These are phyloP conservation scores for Nemania sp. DNA, from an alignment of 2,329 filamentous ascomycete species.

Conservation along the genomic window DNA sequence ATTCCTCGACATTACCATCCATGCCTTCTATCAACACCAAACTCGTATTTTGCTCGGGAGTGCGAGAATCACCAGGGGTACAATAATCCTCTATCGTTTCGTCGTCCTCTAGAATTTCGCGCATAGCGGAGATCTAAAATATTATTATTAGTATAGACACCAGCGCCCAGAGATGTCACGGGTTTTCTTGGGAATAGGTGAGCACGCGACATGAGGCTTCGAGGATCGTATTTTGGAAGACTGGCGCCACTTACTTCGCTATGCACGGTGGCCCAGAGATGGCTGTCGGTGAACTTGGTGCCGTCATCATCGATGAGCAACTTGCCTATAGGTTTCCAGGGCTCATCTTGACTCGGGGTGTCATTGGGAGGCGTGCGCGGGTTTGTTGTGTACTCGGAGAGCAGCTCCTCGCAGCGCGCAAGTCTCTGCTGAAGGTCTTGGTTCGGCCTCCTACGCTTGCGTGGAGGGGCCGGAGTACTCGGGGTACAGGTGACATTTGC, in stretches of 20 bases:
- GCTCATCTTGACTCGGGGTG: constrained; percentile 49
- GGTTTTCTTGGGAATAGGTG: background rate
- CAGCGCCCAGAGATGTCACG: background rate
- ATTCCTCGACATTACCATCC: constrained; percentile 57
- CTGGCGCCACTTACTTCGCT: constrained; percentile 62
- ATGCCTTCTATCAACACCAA: constrained; percentile 61
- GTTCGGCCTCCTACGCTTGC: constrained; percentile 69
- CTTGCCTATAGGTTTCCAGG: constrained; percentile 63
- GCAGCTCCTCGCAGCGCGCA: constrained; percentile 68
- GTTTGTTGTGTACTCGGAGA: constrained; percentile 66
- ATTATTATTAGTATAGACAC: background rate
- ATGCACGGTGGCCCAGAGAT: constrained; percentile 65
- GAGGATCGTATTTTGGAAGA: constrained; percentile 3
- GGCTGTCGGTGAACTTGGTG: constrained; percentile 68
- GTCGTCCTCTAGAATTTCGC: constrained; percentile 68
- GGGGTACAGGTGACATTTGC: constrained; percentile 70
- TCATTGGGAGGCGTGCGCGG: constrained; percentile 43
- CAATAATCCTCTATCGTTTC: constrained; percentile 58
- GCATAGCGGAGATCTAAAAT: constrained; percentile 67
- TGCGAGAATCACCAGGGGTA: constrained; percentile 58
- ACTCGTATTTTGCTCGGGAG: constrained; percentile 65
- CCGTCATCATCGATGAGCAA: constrained; percentile 67
- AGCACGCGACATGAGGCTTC: background rate
- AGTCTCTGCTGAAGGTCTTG: constrained; percentile 72
- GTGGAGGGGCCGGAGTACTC: constrained; percentile 69